Percentiles rank a stretch among this genome's conserved stretches.
Evolutionary conservation across 495 filamentous ascomycete species (phyloP).

Genomic region (Aspergillus sparsus): DNA sequence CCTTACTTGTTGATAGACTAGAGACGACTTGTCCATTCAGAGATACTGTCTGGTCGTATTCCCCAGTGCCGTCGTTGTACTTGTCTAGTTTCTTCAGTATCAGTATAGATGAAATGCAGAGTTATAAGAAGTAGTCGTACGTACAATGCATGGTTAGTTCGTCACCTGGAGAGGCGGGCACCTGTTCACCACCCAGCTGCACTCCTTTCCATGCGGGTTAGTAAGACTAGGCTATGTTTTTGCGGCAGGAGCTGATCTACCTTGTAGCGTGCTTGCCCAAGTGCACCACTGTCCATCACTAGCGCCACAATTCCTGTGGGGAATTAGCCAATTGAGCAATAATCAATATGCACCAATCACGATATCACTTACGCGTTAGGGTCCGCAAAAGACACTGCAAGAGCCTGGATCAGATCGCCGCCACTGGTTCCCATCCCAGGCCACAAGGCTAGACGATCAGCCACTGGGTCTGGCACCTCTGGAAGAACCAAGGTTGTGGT

Average conservation of each 20-base stretch:
- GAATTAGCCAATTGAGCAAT: background rate
- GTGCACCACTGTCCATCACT: constrained; percentile 37
- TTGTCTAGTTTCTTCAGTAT: constrained; percentile 27
- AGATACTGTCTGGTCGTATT: constrained; percentile 42
- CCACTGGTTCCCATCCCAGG: constrained; percentile 41
- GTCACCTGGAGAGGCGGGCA: constrained; percentile 28
- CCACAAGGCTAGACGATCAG: constrained; percentile 39
- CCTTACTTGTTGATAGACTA: constrained; percentile 33
- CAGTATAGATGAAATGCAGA: background rate
- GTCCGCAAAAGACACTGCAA: constrained; percentile 37
- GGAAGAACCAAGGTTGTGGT: constrained; percentile 38
- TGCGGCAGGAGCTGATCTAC: constrained; percentile 4
- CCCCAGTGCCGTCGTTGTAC: constrained; percentile 36
- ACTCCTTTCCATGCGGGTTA: constrained; percentile 8
- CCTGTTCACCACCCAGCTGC: constrained; percentile 27
- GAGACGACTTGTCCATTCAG: constrained; percentile 38
- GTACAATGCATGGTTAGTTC: constrained; percentile 30
- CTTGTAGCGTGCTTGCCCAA: constrained; percentile 38
- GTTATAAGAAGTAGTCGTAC: constrained; percentile 1
- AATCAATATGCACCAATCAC: background rate
- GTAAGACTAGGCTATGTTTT: background rate
- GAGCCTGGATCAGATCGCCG: constrained; percentile 42
- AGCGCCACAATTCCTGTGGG: constrained; percentile 35
- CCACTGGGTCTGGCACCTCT: constrained; percentile 28
- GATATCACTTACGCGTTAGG: constrained; percentile 24